Evolutionary conservation across 148 eudicot species (phyloP), one percentile per base, ranked within the genome.

Genomic region (Chenopodium quinoa): DNA sequence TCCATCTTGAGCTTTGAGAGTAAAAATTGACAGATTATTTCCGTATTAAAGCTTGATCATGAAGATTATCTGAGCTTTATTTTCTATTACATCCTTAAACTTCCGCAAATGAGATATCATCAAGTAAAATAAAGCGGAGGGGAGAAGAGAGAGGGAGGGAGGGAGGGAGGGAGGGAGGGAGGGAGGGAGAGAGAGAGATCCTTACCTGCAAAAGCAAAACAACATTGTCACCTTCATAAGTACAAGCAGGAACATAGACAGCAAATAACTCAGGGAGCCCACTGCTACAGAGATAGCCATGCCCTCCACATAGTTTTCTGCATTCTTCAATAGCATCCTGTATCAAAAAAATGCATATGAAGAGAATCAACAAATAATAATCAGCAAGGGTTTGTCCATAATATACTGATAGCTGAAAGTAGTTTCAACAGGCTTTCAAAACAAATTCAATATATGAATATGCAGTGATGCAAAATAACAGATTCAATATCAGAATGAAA

Each of bases 321-420:
- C 99, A 93, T 85, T 95, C 99, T 85, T 95, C 99, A 78, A 95
- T 93, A 29, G 90, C 99, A 89, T 95, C 97, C 99, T 95, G 87
- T 62, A 80, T 68, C 14, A 82, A 75, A 79, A 20, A 32, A 68
- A 71, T 73, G 25, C 54, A 84, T 5, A 46, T 16, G 32, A 67
- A 60, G 52, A 63, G n/a, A 60, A 17, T 16, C 32, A 48, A 2
- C 2, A 23, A 48, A 25, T 23, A 12, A 47, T 13, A 67, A 44
- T 44, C 62, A 65, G 8, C 31, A 2, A 75, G 77, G 44, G 37
- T 54, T 54, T 29, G 37, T 2, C 34, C 14, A 56, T 62, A 56
- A 22, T 19, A 19, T 27, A 7, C 23, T 16, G 56, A 25, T 34
- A 77, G 29, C 37, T 77, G 40, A 23, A 8, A 23, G 62, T 10